phyloP scores from a whole-genome alignment of 768 basidiomycete genomes.

The Suillus bovinus region DNA sequence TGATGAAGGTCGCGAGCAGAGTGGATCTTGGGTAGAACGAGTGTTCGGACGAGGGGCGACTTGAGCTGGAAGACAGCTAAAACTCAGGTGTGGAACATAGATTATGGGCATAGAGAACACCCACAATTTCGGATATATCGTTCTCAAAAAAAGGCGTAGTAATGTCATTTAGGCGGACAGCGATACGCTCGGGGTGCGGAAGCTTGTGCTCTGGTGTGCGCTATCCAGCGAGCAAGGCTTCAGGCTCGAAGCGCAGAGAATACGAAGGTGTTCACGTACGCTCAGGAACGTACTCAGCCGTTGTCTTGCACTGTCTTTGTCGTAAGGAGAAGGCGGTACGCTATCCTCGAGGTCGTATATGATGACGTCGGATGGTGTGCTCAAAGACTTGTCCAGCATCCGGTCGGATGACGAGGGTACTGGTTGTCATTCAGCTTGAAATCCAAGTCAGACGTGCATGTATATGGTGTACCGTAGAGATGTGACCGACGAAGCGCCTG shows the following conservation, averaged over 20 bases:
- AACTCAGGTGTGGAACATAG: not conserved
- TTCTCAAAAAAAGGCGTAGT: conserved; percentile 64
- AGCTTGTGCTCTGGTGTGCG: conserved; percentile 32
- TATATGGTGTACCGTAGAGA: conserved; percentile 1
- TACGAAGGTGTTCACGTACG: conserved; percentile 36
- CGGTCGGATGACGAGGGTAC: conserved; percentile 80
- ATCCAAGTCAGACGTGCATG: not conserved
- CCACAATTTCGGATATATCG: conserved; percentile 63
- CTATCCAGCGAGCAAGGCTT: conserved; percentile 19
- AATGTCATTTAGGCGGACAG: conserved; percentile 70
- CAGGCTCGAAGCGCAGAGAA: conserved; percentile 6
- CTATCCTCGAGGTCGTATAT: conserved; percentile 93
- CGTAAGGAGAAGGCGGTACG: conserved; percentile 57
- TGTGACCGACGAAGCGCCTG: conserved; percentile 4
- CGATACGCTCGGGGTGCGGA: conserved; percentile 52
- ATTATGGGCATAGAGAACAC: conserved; percentile 16
- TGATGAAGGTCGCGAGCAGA: conserved; percentile 62
- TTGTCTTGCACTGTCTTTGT: conserved; percentile 60
- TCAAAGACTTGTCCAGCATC: conserved; percentile 80
- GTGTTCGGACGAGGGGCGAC: conserved; percentile 50
- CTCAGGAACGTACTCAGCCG: conserved; percentile 56
- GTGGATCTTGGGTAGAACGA: conserved; percentile 88
- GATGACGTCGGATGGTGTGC: conserved; percentile 64
- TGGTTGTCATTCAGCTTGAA: conserved; percentile 22
- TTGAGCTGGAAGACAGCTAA: conserved; percentile 38